Evolutionary conservation across 352 stramenopile genomes (phyloP), one percentile per base, ranked within the genome.

Genomic region (Phytophthora pluvialis): DNA sequence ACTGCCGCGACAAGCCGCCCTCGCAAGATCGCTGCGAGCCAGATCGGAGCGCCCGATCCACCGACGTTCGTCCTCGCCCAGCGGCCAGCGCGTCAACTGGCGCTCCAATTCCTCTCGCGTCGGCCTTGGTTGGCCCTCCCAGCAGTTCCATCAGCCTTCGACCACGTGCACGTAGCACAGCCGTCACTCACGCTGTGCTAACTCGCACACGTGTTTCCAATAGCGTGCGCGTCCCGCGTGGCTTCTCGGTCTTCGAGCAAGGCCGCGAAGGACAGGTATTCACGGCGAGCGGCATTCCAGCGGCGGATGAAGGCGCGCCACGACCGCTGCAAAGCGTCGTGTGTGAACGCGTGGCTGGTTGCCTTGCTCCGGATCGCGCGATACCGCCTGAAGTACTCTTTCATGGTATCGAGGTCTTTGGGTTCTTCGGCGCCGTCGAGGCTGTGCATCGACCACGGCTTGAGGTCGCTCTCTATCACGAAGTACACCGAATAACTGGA

Each of bases 331-430:
- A n/a, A n/a, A n/a, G n/a, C n/a, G n/a, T n/a, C n/a, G n/a, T n/a
- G n/a, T n/a, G n/a, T n/a, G n/a, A n/a, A n/a, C n/a, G n/a, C n/a
- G n/a, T n/a, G 8, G 35, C 54, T 50, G 0, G n/a, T 18, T 16
- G 0, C 7, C 38, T 64, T 64, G 36, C 15, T 15, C 33, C 32
- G 32, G 10, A 43, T 48, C 16, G 28, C 31, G 5, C 51, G 51
- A 29, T 33, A 69, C 5, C 52, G 51, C 1, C 3, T 18, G 35
- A 69, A 69, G 44, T 59, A 53, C n/a, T 54, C 10, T 28, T 36
- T 39, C 50, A 67, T 58, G 4, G 18, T 12, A 4, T 49, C 31
- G 0, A 57, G 35, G 3, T n/a, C 4, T 12, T 44, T 28, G 7
- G 50, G 16, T 32, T 52, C 16, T 4, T 47, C 32, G 11, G 35